phyloP scores from a whole-genome alignment of 2,329 filamentous ascomycete genomes.

The Tetracladium maxilliforme region DNA sequence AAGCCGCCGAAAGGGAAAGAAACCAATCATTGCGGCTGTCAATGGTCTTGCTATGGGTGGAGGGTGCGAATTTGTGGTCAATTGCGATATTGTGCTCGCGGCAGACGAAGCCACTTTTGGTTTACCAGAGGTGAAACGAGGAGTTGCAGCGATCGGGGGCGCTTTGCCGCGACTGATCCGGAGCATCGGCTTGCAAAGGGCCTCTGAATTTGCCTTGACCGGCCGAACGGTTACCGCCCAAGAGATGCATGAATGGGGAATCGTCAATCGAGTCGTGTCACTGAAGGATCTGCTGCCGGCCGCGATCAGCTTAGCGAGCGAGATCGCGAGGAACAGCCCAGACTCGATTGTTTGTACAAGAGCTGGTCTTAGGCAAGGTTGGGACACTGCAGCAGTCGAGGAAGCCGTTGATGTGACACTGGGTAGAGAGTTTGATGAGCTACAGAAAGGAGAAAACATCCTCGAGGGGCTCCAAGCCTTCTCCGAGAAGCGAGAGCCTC shows the following conservation, averaged over 20 bases:
- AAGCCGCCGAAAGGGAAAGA: slow-evolving; percentile 49
- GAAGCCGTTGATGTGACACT: slow-evolving; percentile 40
- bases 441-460: slow-evolving; percentile 54
- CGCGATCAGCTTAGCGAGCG: slow-evolving; percentile 42
- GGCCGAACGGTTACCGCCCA: slow-evolving; percentile 40
- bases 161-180: slow-evolving; percentile 51
- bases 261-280: slow-evolving; percentile 47
- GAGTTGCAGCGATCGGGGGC: slow-evolving; percentile 54
- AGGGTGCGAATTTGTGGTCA: slow-evolving; percentile 58
- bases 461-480: slow-evolving; percentile 60
- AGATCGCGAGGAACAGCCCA: slow-evolving; percentile 51
- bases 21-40: slow-evolving; percentile 59
- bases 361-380: slow-evolving; percentile 52
- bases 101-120: slow-evolving; percentile 39
- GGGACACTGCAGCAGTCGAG: slow-evolving; percentile 49
- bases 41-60: slow-evolving; percentile 60
- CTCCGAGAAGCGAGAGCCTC: slow-evolving; percentile 52
- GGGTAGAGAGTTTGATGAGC: slow-evolving; percentile 35
- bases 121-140: slow-evolving; percentile 53
- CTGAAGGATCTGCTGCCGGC: slow-evolving; percentile 28
- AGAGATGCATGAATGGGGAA: slow-evolving; percentile 45
- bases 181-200: slow-evolving; percentile 47
- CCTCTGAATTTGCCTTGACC: slow-evolving; percentile 51
- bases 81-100: slow-evolving; percentile 55
- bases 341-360: slow-evolving; percentile 58